These are phyloP conservation scores for Neurospora sp. DNA, from an alignment of 495 filamentous ascomycete species.

Conservation along the genomic window DNA sequence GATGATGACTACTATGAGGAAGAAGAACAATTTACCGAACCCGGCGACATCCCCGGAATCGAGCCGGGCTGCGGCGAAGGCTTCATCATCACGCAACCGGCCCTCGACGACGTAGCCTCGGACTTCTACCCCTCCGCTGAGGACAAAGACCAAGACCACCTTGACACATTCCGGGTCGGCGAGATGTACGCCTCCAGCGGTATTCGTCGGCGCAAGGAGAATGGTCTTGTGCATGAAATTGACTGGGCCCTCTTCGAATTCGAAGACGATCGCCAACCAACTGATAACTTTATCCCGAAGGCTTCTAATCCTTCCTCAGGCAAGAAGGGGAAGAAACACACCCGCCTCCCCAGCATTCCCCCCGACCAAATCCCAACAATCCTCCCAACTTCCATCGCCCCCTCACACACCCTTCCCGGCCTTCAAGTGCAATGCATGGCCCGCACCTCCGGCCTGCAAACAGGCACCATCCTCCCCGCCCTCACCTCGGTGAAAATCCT, in stretches of 20 bases:
- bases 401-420: constrained; percentile 47
- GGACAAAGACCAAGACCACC: constrained; percentile 49
- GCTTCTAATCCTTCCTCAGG: not conserved
- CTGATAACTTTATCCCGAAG: constrained; percentile 49
- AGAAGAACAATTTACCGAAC: constrained; percentile 39
- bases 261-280: constrained; percentile 56
- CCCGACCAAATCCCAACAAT: constrained; percentile 3
- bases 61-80: constrained; percentile 62
- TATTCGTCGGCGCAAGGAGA: constrained; percentile 53
- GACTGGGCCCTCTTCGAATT: constrained; percentile 94
- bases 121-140: constrained; percentile 58
- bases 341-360: not conserved
- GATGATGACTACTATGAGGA: constrained; percentile 30
- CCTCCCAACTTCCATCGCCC: constrained; percentile 34
- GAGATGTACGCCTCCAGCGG: constrained; percentile 84
- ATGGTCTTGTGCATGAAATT: constrained; percentile 74
- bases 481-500: constrained; percentile 76
- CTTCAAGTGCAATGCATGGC: constrained; percentile 80
- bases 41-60: constrained; percentile 78
- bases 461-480: constrained; percentile 60
- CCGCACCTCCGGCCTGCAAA: constrained; percentile 78
- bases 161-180: constrained; percentile 66
- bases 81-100: constrained; percentile 74
- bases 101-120: constrained; percentile 73
- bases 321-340: not conserved